A percentile compares a stretch with the other conserved stretches of the same genome.
These are phyloP conservation scores for Flaveria bidentis DNA, from an alignment of 129 eudicot genomes.

Conservation along the genomic window DNA sequence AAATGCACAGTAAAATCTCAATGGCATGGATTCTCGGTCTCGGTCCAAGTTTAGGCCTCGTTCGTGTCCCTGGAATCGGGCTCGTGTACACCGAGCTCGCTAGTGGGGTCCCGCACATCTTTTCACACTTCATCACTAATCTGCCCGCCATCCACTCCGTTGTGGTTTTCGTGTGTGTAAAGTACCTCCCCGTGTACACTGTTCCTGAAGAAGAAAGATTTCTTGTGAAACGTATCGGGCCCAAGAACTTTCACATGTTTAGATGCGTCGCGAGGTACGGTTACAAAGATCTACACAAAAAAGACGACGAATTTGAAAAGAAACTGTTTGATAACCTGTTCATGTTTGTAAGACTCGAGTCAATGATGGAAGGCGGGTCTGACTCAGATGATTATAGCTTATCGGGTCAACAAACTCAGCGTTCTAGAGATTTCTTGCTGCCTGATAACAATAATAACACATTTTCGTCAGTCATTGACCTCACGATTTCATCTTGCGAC, in stretches of 20 bases:
- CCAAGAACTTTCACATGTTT: conserved; percentile 89
- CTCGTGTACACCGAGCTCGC: conserved; percentile 98
- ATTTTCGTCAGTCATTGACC: conserved; percentile 44
- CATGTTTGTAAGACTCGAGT: conserved; percentile 78
- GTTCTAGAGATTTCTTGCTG: conserved; percentile 45
- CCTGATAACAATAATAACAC: conserved; percentile 37
- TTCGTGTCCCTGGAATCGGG: conserved; percentile 93
- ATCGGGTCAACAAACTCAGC: conserved; percentile 55
- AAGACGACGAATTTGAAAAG: conserved; percentile 83
- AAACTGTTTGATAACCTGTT: conserved; percentile 77
- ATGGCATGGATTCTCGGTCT: conserved; percentile 94
- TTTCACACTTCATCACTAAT: conserved; percentile 92
- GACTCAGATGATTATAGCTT: conserved; percentile 88
- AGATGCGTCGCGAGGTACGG: conserved; percentile 95
- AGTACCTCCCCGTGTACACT: conserved; percentile 81
- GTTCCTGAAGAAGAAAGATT: conserved; percentile 90
- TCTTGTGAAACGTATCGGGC: conserved; percentile 86
- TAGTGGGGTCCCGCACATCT: conserved; percentile 87
- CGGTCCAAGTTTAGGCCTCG: conserved; percentile 93
- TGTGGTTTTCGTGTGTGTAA: conserved; percentile 84
- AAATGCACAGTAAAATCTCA: conserved; percentile 92
- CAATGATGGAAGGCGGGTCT: conserved; percentile 95
- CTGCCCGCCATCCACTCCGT: conserved; percentile 90
- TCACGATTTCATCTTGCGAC: conserved; percentile 65
- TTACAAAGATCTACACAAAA: conserved; percentile 89